These are phyloP conservation scores for Boletus barrowsii DNA, from an alignment of 768 basidiomycete genomes.

Conservation along the genomic window DNA sequence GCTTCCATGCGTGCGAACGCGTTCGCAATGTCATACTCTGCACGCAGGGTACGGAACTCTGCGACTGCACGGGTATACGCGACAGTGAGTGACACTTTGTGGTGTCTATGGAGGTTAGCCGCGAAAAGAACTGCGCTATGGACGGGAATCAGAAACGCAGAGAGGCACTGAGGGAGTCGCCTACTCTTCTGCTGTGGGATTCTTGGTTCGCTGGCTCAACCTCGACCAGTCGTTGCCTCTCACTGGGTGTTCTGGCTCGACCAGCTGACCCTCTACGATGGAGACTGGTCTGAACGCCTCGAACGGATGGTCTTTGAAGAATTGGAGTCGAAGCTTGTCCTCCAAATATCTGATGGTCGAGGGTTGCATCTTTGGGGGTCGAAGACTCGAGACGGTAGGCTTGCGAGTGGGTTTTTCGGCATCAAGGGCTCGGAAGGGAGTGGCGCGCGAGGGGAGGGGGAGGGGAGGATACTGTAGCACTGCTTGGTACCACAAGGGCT, in stretches of 20 bases:
- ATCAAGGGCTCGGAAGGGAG: constrained; percentile 51
- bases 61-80: constrained; percentile 79
- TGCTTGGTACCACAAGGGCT: constrained; percentile 82
- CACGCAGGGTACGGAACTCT: constrained; percentile 86
- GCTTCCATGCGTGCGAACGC: constrained; percentile 80
- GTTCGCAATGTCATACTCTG: constrained; percentile 76
- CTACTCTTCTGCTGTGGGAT: constrained; percentile 90
- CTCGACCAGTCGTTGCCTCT: constrained; percentile 69
- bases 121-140: constrained; percentile 75
- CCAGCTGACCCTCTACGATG: constrained; percentile 65
- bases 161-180: constrained; percentile 27
- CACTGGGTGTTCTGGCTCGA: constrained; percentile 56
- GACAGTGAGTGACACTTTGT: constrained; percentile 60
- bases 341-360: constrained; percentile 72
- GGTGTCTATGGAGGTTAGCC: constrained; percentile 69
- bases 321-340: constrained; percentile 82
- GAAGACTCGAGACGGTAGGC: constrained; percentile 28
- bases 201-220: constrained; percentile 74
- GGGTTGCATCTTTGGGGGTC: constrained; percentile 44
- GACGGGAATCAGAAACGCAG: constrained; percentile 10
- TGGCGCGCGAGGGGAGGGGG: constrained; percentile 73
- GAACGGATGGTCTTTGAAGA: constrained; percentile 95
- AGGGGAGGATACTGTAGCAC: constrained; percentile 88
- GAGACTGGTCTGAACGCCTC: constrained; percentile 83
- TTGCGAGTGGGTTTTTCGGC: constrained; percentile 21